Evolutionary conservation across 306 rosid genomes (phyloP).

Genomic region (Fagus sylvatica): DNA sequence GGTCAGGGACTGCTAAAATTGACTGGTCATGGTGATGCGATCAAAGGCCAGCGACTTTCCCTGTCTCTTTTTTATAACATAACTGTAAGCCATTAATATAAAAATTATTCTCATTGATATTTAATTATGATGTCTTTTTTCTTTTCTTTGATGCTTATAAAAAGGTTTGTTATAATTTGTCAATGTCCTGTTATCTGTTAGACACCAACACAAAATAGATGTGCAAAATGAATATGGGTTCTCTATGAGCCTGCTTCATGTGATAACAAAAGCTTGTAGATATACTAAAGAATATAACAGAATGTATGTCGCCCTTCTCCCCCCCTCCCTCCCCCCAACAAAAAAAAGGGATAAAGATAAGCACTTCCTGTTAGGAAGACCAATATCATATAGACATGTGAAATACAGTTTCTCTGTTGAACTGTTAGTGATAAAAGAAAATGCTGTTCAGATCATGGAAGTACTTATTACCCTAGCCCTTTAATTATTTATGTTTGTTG

Average conservation of each 20-base stretch:
- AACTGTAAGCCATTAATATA: slow-evolving; percentile 66
- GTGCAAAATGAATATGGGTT: slow-evolving; percentile 19
- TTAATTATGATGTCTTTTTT: slow-evolving; percentile 12
- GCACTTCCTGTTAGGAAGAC: no score
- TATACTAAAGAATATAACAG: slow-evolving; percentile 15
- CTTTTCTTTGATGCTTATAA: neutral
- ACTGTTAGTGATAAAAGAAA: no score
- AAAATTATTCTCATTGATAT: neutral
- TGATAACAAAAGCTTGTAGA: slow-evolving; percentile 4
- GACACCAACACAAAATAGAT: slow-evolving; percentile 14
- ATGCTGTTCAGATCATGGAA: no score
- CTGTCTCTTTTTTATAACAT: slow-evolving; percentile 98
- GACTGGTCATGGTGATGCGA: slow-evolving; percentile 89
- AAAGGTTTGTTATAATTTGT: slow-evolving; percentile 8
- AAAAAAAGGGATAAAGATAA: no score
- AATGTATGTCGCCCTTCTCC: no score
- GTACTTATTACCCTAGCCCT: no score
- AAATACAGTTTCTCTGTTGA: no score
- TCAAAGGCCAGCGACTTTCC: slow-evolving; percentile 89
- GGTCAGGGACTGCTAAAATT: slow-evolving; percentile 93
- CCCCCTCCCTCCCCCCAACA: no score
- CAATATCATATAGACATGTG: no score
- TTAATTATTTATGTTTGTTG: no score
- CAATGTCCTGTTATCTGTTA: slow-evolving; percentile 16
- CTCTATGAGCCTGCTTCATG: slow-evolving; percentile 1